Evolutionary conservation across 192 early-diverging fungal species (phyloP), one percentile per base, ranked within the genome.

Genomic region (Backusella luteola): DNA sequence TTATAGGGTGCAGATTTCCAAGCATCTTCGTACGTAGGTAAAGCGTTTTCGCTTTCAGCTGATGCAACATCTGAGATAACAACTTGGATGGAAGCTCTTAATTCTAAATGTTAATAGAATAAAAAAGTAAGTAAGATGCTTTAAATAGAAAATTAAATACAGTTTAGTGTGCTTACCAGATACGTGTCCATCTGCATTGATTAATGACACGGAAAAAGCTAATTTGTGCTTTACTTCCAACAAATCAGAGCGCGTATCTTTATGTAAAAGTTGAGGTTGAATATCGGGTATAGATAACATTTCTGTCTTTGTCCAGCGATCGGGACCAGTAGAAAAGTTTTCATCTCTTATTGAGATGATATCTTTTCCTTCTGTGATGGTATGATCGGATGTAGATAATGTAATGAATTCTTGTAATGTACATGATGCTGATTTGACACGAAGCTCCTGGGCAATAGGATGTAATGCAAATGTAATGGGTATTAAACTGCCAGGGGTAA

Each of bases 391-490:
- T 0, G 77, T 66, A 3, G 80, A 77, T 66, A 86, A 84, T 9
- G 87, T 84, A 17, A 77, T 75, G 56, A 88, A 90, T 78, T 92
- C 91, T 59, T 88, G 90, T 42, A 92, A 78, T 17, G 83, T 71
- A 41, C 85, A 86, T 12, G 80, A 76, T 15, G 87, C 81, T 0
- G 83, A 44, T 34, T 84, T 75, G 19, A 91, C 69, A 56, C 76
- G 81, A 14, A 92, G 53, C 15, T 87, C 83, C 73, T 86, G 77
- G 66, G 78, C 66, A 9, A 87, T 81, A 26, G 91, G 90, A 19
- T 75, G 81, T 6, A 92, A 71, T 41, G 82, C 76, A 23, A 91
- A 84, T 3, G 81, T 69, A 17, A 89, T 82, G 12, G 87, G 85
- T 39, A 92, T 85, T 26, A 85, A 67, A 35, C 85, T 84, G 53